Evolutionary conservation across 73 alveolate genomes (phyloP), one percentile per base, ranked within the genome.

Genomic region (Symbiodinium pilosum): DNA sequence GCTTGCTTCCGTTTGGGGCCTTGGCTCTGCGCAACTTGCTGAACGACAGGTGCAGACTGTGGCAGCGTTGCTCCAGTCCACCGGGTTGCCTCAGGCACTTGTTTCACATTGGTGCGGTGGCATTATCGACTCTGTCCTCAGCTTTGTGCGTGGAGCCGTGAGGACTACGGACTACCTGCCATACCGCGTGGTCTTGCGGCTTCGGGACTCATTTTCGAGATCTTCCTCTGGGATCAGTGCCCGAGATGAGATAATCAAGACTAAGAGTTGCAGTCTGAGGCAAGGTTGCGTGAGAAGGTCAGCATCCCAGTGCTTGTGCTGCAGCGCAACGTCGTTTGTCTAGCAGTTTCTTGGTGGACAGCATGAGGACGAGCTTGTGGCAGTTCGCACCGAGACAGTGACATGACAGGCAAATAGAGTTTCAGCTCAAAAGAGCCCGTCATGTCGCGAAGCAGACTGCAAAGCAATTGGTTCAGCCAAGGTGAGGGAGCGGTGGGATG

Each of bases 401-500:
- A 26, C 81, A 14, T 38, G 6, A 9, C 81, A 64, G 12, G 81
- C 38, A 64, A 64, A n/a, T 28, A 14, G 59, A n/a, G n/a, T n/a
- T n/a, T n/a, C n/a, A n/a, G n/a, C n/a, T n/a, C n/a, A n/a, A n/a
- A n/a, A n/a, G n/a, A n/a, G n/a, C n/a, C n/a, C n/a, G n/a, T n/a
- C n/a, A n/a, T n/a, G n/a, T n/a, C n/a, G n/a, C n/a, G n/a, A n/a
- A n/a, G 34, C 32, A n/a, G n/a, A n/a, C n/a, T n/a, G n/a, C n/a
- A n/a, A n/a, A n/a, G n/a, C n/a, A n/a, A n/a, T n/a, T 42, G 93
- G 6, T 0, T 4, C 18, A 38, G 38, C 85, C 40, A 9, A 91
- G 97, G 97, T 91, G 44, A 87, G 97, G 30, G 97, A 91, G 41
- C 97, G 97, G 54, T 91, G 97, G 97, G 97, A 91, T 47, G 97